Conservation (phyloP, 164 flowering plant genomes). For the Vitis rupestris region DNA sequence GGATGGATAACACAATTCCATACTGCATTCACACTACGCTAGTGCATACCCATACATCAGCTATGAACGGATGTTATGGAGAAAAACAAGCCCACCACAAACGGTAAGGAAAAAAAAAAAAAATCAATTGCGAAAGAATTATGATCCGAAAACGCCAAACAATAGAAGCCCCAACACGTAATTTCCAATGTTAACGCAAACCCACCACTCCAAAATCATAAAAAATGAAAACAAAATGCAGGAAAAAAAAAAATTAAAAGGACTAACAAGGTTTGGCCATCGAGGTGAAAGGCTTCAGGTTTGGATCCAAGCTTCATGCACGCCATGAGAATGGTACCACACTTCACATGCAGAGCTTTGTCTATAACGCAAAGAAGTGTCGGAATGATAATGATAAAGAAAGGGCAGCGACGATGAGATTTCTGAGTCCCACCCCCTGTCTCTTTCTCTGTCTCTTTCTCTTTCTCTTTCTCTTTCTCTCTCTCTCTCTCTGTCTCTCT, state of each 20-base stretch:
- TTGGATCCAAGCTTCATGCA: slow-evolving; percentile 67
- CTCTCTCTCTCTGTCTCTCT: background rate
- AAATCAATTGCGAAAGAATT: background rate
- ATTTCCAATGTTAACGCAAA: background rate
- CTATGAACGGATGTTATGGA: background rate
- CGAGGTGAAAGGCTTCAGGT: slow-evolving; percentile 54
- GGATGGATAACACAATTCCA: no score
- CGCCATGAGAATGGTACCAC: slow-evolving; percentile 32
- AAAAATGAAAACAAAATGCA: background rate
- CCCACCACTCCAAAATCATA: background rate
- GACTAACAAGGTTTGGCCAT: slow-evolving; percentile 54
- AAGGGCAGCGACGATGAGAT: background rate
- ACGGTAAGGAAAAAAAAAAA: background rate
- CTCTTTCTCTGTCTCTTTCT: background rate
- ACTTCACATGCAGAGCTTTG: slow-evolving; percentile 1
- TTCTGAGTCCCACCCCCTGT: background rate
- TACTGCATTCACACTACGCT: background rate
- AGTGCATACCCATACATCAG: background rate
- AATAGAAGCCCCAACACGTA: background rate
- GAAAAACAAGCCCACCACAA: background rate
- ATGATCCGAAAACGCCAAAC: background rate
- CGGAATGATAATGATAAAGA: background rate
- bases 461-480: background rate
- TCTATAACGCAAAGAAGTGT: background rate
- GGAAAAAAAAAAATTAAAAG: background rate